Percentiles rank a stretch among this genome's conserved stretches.
Conservation (phyloP, 345 rosid genomes). For the Tarenaya hassleriana region DNA sequence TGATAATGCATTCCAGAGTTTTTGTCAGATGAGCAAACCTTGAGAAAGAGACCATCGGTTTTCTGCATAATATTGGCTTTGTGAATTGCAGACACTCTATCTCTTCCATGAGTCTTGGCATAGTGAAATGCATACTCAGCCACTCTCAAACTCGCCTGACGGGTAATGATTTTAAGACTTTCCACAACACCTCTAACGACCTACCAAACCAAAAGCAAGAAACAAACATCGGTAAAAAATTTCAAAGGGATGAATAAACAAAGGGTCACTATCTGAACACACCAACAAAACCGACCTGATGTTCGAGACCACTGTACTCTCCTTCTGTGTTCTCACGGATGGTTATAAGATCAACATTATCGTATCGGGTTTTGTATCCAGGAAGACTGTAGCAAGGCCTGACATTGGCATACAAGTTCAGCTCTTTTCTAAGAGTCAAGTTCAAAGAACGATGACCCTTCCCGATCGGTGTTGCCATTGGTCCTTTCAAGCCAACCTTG, state of each 20-base stretch:
- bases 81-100: constrained; percentile 90
- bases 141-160: constrained; percentile 91
- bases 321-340: constrained; percentile 99
- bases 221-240: no score
- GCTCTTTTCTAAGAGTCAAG: constrained; percentile 88
- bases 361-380: constrained; percentile 90
- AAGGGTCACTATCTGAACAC: not conserved
- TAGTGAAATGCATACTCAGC: constrained; percentile 92
- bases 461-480: constrained; percentile 99
- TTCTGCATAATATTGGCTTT: constrained; percentile 97
- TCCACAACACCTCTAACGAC: constrained; percentile 98
- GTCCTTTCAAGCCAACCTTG: constrained; percentile 93
- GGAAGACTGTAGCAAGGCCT: constrained; percentile 99
- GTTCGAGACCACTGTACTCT: constrained; percentile 99
- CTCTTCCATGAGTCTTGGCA: constrained; percentile 87
- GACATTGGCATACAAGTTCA: constrained; percentile 90
- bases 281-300: constrained; percentile 51
- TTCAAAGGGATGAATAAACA: no score
- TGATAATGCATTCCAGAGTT: not conserved
- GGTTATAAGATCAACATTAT: constrained; percentile 83
- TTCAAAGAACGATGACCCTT: constrained; percentile 98
- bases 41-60: constrained; percentile 92
- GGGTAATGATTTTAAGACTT: constrained; percentile 89
- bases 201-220: constrained; percentile 29
- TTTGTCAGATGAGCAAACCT: constrained; percentile 37